phyloP scores from a whole-genome alignment of 805 yeast genomes.

The Candida golubevii region DNA sequence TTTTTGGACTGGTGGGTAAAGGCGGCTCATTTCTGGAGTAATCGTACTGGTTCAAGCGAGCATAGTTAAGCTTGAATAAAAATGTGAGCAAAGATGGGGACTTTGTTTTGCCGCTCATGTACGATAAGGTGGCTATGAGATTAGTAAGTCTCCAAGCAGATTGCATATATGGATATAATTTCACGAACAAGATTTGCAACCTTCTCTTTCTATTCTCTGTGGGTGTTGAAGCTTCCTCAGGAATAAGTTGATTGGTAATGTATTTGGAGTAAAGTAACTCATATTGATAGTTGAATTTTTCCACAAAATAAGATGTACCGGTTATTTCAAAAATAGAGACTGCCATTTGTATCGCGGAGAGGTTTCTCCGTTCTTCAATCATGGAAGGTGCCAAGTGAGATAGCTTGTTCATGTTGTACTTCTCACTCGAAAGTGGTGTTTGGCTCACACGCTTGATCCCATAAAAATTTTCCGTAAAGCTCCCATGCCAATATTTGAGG shows the following conservation, averaged over 20 bases:
- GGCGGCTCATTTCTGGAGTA: constrained; percentile 37
- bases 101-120: constrained; percentile 61
- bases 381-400: constrained; percentile 36
- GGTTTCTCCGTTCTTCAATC: constrained; percentile 49
- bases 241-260: constrained; percentile 43
- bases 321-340: constrained; percentile 58
- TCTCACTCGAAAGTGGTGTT: constrained; percentile 28
- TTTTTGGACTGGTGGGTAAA: constrained; percentile 5
- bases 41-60: constrained; percentile 55
- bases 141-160: constrained; percentile 45
- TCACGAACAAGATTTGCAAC: constrained; percentile 42
- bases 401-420: constrained; percentile 29
- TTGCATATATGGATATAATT: constrained; percentile 57
- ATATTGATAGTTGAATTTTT: constrained; percentile 60
- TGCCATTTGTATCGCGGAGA: constrained; percentile 49
- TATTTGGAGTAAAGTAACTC: constrained; percentile 60
- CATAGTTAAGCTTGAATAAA: constrained; percentile 57
- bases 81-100: constrained; percentile 61
- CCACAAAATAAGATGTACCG: constrained; percentile 63
- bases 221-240: constrained; percentile 17
- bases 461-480: constrained; percentile 88
- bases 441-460: constrained; percentile 67
- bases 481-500: constrained; percentile 69
- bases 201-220: constrained; percentile 27
- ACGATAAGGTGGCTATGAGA: constrained; percentile 56